These are phyloP conservation scores for Apium graveolens DNA, from an alignment of 129 eudicot genomes.

Conservation along the genomic window DNA sequence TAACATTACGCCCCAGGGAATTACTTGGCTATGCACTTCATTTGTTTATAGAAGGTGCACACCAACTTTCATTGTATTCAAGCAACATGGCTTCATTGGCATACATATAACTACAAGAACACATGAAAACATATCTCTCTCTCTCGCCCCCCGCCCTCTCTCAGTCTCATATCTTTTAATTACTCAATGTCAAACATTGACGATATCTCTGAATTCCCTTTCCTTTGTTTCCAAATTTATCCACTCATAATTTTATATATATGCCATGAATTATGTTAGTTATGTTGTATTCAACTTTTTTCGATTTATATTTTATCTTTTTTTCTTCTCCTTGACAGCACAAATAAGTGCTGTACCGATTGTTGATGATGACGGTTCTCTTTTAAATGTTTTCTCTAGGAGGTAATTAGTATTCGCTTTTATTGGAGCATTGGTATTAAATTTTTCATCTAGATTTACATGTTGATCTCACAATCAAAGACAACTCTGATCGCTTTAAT, in stretches of 20 bases:
- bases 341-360: slow-evolving; percentile 64
- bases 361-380: slow-evolving; percentile 43
- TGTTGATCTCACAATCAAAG: background rate
- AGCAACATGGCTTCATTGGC: background rate
- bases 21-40: slow-evolving; percentile 46
- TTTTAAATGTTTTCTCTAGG: slow-evolving; percentile 45
- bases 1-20: slow-evolving; percentile 32
- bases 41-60: slow-evolving; percentile 42
- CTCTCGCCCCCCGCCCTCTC: background rate
- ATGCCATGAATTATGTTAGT: background rate
- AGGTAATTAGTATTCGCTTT: slow-evolving; percentile 33
- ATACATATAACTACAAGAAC: background rate
- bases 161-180: background rate
- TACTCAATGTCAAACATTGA: background rate
- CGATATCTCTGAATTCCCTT: background rate
- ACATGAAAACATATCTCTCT: background rate
- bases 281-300: background rate
- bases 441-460: background rate
- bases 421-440: background rate
- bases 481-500: background rate
- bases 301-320: background rate
- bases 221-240: background rate
- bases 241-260: background rate
- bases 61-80: background rate
- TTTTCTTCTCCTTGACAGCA: slow-evolving; percentile 29